Evolutionary conservation across 2,329 filamentous ascomycete species (phyloP), one percentile per base, ranked within the genome.

Genomic region (Beauveria brongniartii): DNA sequence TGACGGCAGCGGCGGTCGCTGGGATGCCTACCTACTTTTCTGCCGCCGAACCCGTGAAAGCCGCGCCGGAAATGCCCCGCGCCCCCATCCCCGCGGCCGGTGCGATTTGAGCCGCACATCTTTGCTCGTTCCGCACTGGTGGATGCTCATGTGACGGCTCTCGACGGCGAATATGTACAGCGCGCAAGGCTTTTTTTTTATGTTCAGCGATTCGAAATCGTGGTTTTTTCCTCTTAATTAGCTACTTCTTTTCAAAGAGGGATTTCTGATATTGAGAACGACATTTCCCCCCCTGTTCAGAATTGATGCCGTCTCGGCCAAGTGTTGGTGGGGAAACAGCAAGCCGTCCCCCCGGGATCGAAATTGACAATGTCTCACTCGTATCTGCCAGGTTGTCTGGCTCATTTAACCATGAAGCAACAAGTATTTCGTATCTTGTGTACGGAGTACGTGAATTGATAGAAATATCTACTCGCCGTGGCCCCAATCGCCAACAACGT

Each of bases 1-100:
- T 9, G 28, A 43, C 43, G 44, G 20, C 26, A 50, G 44, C 55
- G 55, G 55, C 55, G 55, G 43, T 56, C 28, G 55, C 44, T 12
- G 24, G 20, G 20, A 26, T 43, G 46, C 46, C 46, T 34, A 34
- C 30, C 46, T 34, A 34, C 30, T 34, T 58, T 51, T 51, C 12
- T 41, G 44, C 24, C 47, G 4, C 20, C 26, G 28, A 14, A 14
- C 20, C 41, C 55, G 55, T 48, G 44, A 58, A 48, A 58, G 47
- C 55, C 55, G 55, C 47, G 55, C 55, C 55, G 55, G 55, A 58
- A 58, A 58, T 43, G 55, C 55, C 55, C 55, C 55, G 55, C 55
- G 55, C 20, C 24, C 4, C 26, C 20, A 34, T 34, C 10, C 30
- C 30, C 30, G 30, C 48, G 24, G 51, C 30, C 51, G 30, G 30